Evolutionary conservation across 2,329 filamentous ascomycete species (phyloP).

Genomic region (Epichloe uncinata): DNA sequence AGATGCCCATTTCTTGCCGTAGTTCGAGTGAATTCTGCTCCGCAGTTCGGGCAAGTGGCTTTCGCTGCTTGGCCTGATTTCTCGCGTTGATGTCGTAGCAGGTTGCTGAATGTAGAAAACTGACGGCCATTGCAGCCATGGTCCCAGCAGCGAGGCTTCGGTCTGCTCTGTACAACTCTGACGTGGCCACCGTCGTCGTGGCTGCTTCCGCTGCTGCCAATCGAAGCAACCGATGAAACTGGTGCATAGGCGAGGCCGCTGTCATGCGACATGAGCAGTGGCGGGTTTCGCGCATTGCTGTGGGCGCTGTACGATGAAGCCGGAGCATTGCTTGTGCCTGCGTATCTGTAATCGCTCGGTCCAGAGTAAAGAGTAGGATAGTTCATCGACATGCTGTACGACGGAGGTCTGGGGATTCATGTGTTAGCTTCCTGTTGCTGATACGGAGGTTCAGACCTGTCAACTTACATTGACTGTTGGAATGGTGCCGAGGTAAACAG

Average conservation of each 20-base stretch:
- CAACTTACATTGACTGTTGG: constrained; percentile 23
- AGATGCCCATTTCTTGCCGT: constrained; percentile 77
- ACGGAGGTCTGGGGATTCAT: constrained; percentile 16
- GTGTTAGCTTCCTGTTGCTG: constrained; percentile 5
- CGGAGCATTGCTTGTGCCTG: constrained; percentile 1
- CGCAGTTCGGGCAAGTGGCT: constrained; percentile 79
- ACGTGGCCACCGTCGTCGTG: constrained; percentile 39
- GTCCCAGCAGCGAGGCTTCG: constrained; percentile 95
- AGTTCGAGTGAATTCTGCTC: constrained; percentile 85
- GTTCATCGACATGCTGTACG: constrained; percentile 31
- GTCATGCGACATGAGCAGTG: constrained; percentile 26
- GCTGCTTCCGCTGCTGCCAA: constrained; percentile 18
- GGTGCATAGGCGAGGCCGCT: constrained; percentile 29
- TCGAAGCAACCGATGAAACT: constrained; percentile 24
- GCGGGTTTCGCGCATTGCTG: constrained; percentile 24
- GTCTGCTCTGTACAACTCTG: constrained; percentile 60
- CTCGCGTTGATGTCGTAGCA: constrained; percentile 83
- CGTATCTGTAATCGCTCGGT: constrained; percentile 27
- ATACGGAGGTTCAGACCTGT: neutral
- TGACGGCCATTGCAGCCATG: constrained; percentile 92
- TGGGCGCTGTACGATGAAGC: neutral
- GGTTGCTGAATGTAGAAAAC: constrained; percentile 93
- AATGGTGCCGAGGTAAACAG: constrained; percentile 20
- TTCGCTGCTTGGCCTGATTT: constrained; percentile 87
- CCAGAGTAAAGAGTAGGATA: constrained; percentile 26